Evolutionary conservation across 148 eudicot species (phyloP), one percentile per base, ranked within the genome.

Genomic region (Vaccinium darrowii): DNA sequence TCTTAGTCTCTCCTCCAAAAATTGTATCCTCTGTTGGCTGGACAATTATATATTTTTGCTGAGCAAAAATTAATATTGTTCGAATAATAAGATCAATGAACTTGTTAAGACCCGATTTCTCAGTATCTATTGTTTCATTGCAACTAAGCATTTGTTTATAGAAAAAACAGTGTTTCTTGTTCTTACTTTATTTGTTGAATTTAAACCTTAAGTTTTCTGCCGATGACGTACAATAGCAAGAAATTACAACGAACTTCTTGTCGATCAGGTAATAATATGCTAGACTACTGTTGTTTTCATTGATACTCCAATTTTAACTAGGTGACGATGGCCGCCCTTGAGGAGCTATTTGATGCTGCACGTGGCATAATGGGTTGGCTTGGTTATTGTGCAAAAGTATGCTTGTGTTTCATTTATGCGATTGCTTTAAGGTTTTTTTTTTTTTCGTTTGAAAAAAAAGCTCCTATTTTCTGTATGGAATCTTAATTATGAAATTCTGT

Each of bases 261-360:
- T 72, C 79, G 10, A 30, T 33, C 53, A 80, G n/a, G 67, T 43
- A 3, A 21, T 80, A 62, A 62, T 56, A 16, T 58, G 10, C 14
- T 80, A 7, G 27, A 18, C 60, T 79, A 13, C 23, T 54, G 36
- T 23, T 23, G 54, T 54, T 7, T 27, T 69, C 18, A 27, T 69
- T 0, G 36, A 33, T 69, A 11, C 74, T 56, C 30, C 77, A 1
- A 52, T 65, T 78, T 80, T 81, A 12, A 49, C 25, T 86, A 95
- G 98, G 98, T 95, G 76, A 95, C 98, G 72, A 84, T 95, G 90
- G 91, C 98, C 77, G 98, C 98, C 57, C 98, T 95, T 82, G 98
- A 92, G 84, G 95, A 94, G 84, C 81, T 95, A 89, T 95, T 95
- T 78, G 91, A 95, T 90, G 96, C 94, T 90, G 98, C 98, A 76